A percentile compares a stretch with the other conserved stretches of the same genome.
These are phyloP conservation scores for Clohesyomyces aquaticus DNA, from an alignment of 495 filamentous ascomycete species.

Conservation along the genomic window DNA sequence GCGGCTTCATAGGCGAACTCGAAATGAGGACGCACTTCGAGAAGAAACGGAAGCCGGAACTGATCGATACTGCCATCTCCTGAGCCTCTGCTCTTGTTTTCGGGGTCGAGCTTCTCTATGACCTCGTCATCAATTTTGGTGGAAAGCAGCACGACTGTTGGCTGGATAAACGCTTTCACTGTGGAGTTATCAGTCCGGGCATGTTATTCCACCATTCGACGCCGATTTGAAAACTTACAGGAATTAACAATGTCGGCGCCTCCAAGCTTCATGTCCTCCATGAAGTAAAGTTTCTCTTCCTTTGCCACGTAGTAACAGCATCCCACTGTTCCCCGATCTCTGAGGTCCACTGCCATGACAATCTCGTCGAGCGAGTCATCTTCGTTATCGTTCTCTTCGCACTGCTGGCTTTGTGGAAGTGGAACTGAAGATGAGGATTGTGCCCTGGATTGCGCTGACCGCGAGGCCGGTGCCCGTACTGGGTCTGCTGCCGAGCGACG, in stretches of 20 bases:
- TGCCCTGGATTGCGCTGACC: neutral
- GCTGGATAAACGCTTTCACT: conserved; percentile 76
- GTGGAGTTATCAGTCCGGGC: conserved; percentile 7
- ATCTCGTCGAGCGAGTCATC: conserved; percentile 70
- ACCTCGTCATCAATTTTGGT: conserved; percentile 66
- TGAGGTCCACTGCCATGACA: conserved; percentile 82
- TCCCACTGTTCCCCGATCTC: conserved; percentile 71
- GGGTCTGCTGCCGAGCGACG: conserved; percentile 4
- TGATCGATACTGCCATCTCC: conserved; percentile 45
- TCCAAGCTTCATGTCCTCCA: conserved; percentile 78
- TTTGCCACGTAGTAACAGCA: conserved; percentile 83
- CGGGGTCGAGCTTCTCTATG: conserved; percentile 48
- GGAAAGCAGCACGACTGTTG: conserved; percentile 78
- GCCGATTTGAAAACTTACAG: conserved; percentile 49
- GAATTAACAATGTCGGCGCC: conserved; percentile 71
- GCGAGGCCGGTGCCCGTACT: neutral
- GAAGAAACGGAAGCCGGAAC: conserved; percentile 64
- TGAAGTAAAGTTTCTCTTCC: conserved; percentile 74
- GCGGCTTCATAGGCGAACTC: conserved; percentile 77
- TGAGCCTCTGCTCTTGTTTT: conserved; percentile 37
- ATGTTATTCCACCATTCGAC: neutral
- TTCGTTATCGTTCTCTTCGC: neutral
- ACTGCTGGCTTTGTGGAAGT: neutral
- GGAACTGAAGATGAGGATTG: neutral
- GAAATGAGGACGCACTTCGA: conserved; percentile 71